These are phyloP conservation scores for Fusarium sp. DNA, from an alignment of 2,329 filamentous ascomycete species.

Conservation along the genomic window DNA sequence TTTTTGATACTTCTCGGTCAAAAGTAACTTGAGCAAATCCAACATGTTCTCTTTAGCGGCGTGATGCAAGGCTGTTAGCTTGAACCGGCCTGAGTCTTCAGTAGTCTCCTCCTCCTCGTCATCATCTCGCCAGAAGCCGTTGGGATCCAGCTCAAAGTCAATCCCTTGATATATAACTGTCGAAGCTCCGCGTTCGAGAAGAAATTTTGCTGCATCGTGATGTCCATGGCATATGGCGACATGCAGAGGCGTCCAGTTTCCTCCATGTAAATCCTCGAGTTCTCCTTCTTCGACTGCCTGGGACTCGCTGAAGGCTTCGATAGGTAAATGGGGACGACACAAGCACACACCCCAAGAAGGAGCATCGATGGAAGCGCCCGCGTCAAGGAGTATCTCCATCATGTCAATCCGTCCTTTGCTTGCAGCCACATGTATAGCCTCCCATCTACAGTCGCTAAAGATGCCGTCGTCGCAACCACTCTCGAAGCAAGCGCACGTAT, in stretches of 20 bases:
- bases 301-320: conserved; percentile 43
- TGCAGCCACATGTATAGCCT: conserved; percentile 44
- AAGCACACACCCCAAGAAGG: conserved; percentile 44
- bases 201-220: conserved; percentile 41
- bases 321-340: conserved; percentile 44
- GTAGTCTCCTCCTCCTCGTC: conserved; percentile 8
- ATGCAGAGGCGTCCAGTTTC: conserved; percentile 46
- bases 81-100: conserved; percentile 36
- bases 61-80: conserved; percentile 43
- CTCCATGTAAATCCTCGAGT: conserved; percentile 44
- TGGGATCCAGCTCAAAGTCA: conserved; percentile 40
- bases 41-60: conserved; percentile 40
- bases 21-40: conserved; percentile 33
- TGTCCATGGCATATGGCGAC: conserved; percentile 44
- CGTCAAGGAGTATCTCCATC: conserved; percentile 42
- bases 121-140: conserved; percentile 37
- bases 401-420: conserved; percentile 45
- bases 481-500: conserved; percentile 43
- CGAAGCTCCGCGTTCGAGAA: conserved; percentile 41
- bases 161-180: conserved; percentile 42
- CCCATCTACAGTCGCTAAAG: conserved; percentile 46
- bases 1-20: conserved; percentile 36
- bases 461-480: conserved; percentile 46
- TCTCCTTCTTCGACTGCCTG: conserved; percentile 44
- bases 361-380: conserved; percentile 40